Evolutionary conservation across 371 early-diverging fungal species (phyloP), one percentile per base, ranked within the genome.

Genomic region (Thermomucor indicae-seudaticae): DNA sequence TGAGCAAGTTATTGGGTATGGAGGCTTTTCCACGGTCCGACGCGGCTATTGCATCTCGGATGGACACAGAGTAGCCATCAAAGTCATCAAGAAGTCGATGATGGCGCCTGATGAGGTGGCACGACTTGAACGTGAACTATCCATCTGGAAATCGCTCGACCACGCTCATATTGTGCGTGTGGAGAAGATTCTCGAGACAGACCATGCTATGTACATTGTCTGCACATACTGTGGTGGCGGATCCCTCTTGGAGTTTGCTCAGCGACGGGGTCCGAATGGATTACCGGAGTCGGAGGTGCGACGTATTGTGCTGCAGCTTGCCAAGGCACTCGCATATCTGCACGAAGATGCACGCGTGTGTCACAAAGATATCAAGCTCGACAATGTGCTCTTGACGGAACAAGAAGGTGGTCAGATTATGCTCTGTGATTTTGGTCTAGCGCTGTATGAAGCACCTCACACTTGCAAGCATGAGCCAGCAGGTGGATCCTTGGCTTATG

Each of bases 361-460:
- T 19, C 97, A 98, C 66, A 82, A 91, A 44, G 98, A 98, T 65
- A 61, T 98, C 42, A 98, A 98, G 67, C 76, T 90, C 23, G 98
- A 98, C 50, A 97, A 97, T 63, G 79, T 97, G 16, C 62, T 97
- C 25, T 54, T 78, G 11, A 75, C 74, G 47, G 68, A 73, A 25
- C 32, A 62, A 34, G n/a, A n/a, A n/a, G n/a, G n/a, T n/a, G 57
- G 53, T 3, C 48, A 64, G n/a, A 75, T 85, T 65, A 93, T 91
- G 57, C 56, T 97, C 8, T 81, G 86, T 51, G 98, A 98, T 65
- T 97, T 98, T 71, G 97, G 97, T 1, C 65, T 92, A 6, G 80
- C 88, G 1, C 78, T 83, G 23, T 69, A 56, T 63, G 65, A 76
- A 52, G 53, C 57, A 23, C 48, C 48, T 4, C 32, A 37, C 2